Evolutionary conservation across 805 yeast species (phyloP), one percentile per base, ranked within the genome.

Genomic region (Starmerella roubikii): DNA sequence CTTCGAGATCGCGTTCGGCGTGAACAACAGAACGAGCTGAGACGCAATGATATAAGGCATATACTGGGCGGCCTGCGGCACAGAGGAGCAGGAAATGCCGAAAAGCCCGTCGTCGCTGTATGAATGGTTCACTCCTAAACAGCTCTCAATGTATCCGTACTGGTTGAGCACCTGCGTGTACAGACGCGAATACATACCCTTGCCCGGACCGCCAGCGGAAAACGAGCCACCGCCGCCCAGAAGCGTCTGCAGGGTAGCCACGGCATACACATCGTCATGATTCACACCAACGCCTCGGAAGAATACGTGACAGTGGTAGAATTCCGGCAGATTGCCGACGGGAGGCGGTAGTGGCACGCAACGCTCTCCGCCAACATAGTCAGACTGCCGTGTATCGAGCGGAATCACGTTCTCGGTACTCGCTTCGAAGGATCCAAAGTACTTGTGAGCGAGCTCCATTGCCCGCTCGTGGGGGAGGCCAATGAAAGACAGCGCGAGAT

Each of bases 201-300:
- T 91, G 38, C 98, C 98, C 15, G 98, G 98, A 0, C 98, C 98
- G 48, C 98, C 98, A 9, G 98, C 97, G 16, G 93, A 78, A 55
- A 91, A 91, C 1, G 97, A 85, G 4, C 95, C 93, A 41, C 97
- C 98, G 27, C 97, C 96, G 31, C 98, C 98, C 12, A 91, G 64
- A 18, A 88, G 65, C 43, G 86, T 83, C 57, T 91, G 97, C 41
- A 91, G 66, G 1, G 85, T 76, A 2, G 97, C 95, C 29, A 85
- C 64, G 1, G 94, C 93, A 54, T 91, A 91, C 32, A 86, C 74
- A 51, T 91, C 96, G 16, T 82, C 83, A 54, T 80, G 77, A 37
- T 74, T 71, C 24, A 85, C 77, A 1, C 94, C 78, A 2, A 80
- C 66, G 19, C 96, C 93, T 57, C 91, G 88, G 56, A 81, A 91